Conservation (phyloP, 768 basidiomycete genomes). For the Rhodotorula paludigena region DNA sequence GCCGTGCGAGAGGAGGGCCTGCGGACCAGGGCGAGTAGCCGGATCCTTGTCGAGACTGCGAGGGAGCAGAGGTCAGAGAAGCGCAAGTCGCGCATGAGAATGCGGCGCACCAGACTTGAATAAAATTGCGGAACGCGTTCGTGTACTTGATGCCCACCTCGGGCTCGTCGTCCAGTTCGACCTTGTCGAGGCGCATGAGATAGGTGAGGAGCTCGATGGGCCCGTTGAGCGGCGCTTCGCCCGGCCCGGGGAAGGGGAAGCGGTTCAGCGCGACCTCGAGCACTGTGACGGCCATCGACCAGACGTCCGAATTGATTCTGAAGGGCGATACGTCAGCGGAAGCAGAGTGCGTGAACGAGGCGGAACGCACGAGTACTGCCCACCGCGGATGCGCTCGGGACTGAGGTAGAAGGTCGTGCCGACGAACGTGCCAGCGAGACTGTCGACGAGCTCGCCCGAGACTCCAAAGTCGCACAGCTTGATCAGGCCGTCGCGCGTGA, state of each 20-base stretch:
- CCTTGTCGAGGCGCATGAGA: slow-evolving; percentile 72
- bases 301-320: slow-evolving; percentile 72
- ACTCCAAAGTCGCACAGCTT: slow-evolving; percentile 55
- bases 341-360: background rate
- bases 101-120: slow-evolving; percentile 35
- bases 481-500: slow-evolving; percentile 50
- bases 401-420: slow-evolving; percentile 54
- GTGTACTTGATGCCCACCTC: slow-evolving; percentile 41
- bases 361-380: slow-evolving; percentile 63
- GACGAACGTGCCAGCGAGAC: slow-evolving; percentile 52
- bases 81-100: background rate
- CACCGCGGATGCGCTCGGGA: slow-evolving; percentile 91
- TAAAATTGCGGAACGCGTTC: slow-evolving; percentile 42
- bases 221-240: slow-evolving; percentile 62
- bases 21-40: slow-evolving; percentile 19
- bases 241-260: slow-evolving; percentile 74
- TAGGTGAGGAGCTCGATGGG: slow-evolving; percentile 92
- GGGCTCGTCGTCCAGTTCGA: slow-evolving; percentile 35
- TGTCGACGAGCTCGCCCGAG: slow-evolving; percentile 53
- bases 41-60: slow-evolving; percentile 36
- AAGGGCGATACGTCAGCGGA: background rate
- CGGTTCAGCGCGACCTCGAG: slow-evolving; percentile 89
- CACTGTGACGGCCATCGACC: slow-evolving; percentile 92
- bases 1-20: slow-evolving; percentile 28
- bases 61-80: background rate